Evolutionary conservation across 176 grass and related monocot species (phyloP).

Genomic region (Musa troglodytarum): DNA sequence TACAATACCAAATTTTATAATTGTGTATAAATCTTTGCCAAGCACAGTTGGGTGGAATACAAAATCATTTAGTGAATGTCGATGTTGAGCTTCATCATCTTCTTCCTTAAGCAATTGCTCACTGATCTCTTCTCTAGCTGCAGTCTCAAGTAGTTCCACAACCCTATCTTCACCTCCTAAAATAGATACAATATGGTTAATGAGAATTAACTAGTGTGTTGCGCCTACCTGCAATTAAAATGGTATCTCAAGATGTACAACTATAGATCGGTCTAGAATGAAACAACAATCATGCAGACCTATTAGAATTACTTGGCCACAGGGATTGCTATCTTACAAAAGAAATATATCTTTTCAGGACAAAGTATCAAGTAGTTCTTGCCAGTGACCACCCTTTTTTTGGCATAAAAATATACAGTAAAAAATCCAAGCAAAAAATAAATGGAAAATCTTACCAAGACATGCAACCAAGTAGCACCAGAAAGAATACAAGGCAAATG

Average conservation of each 20-base stretch:
- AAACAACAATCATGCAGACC: too few species aligned
- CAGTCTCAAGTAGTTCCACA: constrained; percentile 51
- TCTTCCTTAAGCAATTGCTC: constrained; percentile 42
- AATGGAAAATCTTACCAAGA: constrained; percentile 39
- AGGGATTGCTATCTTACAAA: too few species aligned
- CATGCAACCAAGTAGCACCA: constrained; percentile 79
- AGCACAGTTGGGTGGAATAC: constrained; percentile 46
- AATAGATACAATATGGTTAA: constrained; percentile 1
- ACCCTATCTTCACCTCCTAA: constrained; percentile 71
- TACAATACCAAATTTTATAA: constrained; percentile 80
- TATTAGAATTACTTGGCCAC: too few species aligned
- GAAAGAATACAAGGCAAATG: constrained; percentile 85
- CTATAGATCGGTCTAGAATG: too few species aligned
- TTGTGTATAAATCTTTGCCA: constrained; percentile 57
- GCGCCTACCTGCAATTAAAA: too few species aligned
- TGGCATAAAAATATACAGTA: background rate
- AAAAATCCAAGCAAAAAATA: background rate
- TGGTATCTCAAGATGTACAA: too few species aligned
- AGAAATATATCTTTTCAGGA: too few species aligned
- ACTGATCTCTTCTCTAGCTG: constrained; percentile 40
- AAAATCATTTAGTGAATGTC: constrained; percentile 23
- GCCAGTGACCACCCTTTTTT: background rate
- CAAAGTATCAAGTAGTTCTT: too few species aligned
- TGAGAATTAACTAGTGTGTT: background rate
- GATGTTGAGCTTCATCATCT: constrained; percentile 24